Conservation (phyloP, 768 basidiomycete species). For the Tricholoma saponaceum region DNA sequence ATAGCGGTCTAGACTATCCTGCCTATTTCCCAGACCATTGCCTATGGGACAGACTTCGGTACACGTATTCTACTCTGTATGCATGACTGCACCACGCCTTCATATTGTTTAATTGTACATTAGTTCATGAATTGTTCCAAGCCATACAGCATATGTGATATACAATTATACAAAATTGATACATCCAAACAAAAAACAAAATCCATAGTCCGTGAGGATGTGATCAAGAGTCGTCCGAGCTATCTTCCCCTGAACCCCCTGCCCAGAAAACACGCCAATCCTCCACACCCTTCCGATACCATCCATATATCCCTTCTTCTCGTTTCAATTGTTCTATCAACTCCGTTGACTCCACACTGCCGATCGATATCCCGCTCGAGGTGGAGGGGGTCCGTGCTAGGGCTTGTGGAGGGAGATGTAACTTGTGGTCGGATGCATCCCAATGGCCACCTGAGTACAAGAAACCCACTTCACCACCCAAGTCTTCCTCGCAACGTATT, state of each 20-base stretch:
- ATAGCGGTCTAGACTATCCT: not conserved
- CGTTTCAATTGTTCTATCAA: slow-evolving; percentile 38
- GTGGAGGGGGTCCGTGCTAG: slow-evolving; percentile 43
- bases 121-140: not conserved
- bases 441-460: slow-evolving; percentile 50
- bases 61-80: not conserved
- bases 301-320: slow-evolving; percentile 72
- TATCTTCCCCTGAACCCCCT: slow-evolving; percentile 48
- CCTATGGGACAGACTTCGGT: not conserved
- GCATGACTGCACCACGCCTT: not conserved
- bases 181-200: not conserved
- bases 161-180: not conserved
- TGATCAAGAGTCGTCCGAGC: not conserved
- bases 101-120: slow-evolving; percentile 4
- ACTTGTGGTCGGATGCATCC: slow-evolving; percentile 39
- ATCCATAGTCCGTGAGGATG: not conserved
- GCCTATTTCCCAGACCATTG: not conserved
- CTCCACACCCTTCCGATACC: slow-evolving; percentile 66
- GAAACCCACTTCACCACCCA: slow-evolving; percentile 63
- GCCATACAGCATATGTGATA: slow-evolving; percentile 1
- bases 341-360: slow-evolving; percentile 53
- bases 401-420: slow-evolving; percentile 13
- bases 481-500: slow-evolving; percentile 52
- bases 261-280: slow-evolving; percentile 86
- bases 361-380: slow-evolving; percentile 39